Base-by-base conservation (phyloP, 352 stramenopile genomes). In the Globisporangium polare region DNA sequence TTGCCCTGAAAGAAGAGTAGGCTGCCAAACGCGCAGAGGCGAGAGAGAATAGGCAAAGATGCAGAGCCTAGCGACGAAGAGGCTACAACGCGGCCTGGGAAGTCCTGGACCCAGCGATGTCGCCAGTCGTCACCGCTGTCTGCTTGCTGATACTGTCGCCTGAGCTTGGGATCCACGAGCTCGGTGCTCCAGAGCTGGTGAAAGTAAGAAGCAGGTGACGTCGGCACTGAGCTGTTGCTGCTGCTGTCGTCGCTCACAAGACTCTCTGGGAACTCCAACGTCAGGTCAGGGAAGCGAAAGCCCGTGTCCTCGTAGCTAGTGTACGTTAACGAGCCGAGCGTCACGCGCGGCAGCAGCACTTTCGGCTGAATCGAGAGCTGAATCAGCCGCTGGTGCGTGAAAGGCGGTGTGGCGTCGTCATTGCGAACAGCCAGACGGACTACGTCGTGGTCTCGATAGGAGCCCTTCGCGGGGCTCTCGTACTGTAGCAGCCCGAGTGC, bases 1-100 rank as follows among this genome's bases (percentile, higher is more conserved):
- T 65, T 63, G 1, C 79, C 86, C 18, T 68, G 54, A 31, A 87
- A 91, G 29, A 78, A 80, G 20, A 95, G 68, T 15, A 59, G 49
- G 0, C 62, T 60, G 0, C 69, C 58, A 22, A 56, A 59, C 5
- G 47, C 33, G 10, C 49, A 68, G 46, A 83, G 80, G 9, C 42
- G 42, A 49, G n/a, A 29, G n/a, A 41, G n/a, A 42, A 29, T 12
- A 42, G 35, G 50, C 29, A 43, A 13, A 22, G 12, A 15, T 2
- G 20, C 20, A 45, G 0, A 45, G 39, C 17, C 39, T 22, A 29
- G 1, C 5, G 50, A n/a, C 20, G 29, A 42, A 29, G 29, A 56
- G n/a, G n/a, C n/a, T n/a, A 24, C 20, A 10, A 17, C 37, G 37
- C 27, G 60, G 45, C 26, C 27, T 15, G 29, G 37, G 50, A 77